These are phyloP conservation scores for Aspergillus terreus DNA, from an alignment of 2,329 filamentous ascomycete genomes.

Conservation along the genomic window DNA sequence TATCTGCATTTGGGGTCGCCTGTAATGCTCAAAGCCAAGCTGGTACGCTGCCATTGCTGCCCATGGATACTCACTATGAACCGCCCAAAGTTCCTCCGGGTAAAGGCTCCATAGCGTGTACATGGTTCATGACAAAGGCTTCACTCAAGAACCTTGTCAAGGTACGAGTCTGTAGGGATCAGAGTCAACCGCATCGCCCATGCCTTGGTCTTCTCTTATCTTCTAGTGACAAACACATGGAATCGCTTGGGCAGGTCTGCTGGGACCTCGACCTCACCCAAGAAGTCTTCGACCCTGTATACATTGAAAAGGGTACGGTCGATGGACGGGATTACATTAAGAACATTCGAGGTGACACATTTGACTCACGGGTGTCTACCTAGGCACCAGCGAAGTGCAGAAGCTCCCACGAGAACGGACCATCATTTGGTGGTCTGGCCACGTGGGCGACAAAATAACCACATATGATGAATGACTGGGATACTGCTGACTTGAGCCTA, in stretches of 20 bases:
- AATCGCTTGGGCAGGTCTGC: constrained; percentile 12
- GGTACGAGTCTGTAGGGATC: constrained; percentile 12
- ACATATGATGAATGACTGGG: not conserved
- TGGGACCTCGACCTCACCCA: constrained; percentile 10
- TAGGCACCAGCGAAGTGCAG: not conserved
- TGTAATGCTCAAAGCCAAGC: constrained; percentile 1
- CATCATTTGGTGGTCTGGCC: constrained; percentile 13
- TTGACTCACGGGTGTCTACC: not conserved
- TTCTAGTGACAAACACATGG: constrained; percentile 11
- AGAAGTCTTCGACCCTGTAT: constrained; percentile 5
- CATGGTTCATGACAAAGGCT: constrained; percentile 14
- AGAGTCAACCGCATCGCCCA: constrained; percentile 7
- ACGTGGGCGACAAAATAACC: constrained; percentile 7
- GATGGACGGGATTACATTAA: constrained; percentile 8
- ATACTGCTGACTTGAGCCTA: too few species aligned
- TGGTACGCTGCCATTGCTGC: not conserved
- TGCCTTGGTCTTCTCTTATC: constrained; percentile 10
- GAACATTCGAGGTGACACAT: constrained; percentile 2
- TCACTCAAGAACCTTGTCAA: constrained; percentile 8
- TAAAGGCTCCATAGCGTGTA: not conserved
- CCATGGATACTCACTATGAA: constrained; percentile 1
- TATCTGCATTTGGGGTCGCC: constrained; percentile 12
- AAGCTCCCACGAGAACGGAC: constrained; percentile 7
- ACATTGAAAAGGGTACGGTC: constrained; percentile 2
- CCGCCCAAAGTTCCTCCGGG: constrained; percentile 2